These are phyloP conservation scores for Ogataea parapolymorpha DNA, from an alignment of 805 yeast genomes.

Conservation along the genomic window DNA sequence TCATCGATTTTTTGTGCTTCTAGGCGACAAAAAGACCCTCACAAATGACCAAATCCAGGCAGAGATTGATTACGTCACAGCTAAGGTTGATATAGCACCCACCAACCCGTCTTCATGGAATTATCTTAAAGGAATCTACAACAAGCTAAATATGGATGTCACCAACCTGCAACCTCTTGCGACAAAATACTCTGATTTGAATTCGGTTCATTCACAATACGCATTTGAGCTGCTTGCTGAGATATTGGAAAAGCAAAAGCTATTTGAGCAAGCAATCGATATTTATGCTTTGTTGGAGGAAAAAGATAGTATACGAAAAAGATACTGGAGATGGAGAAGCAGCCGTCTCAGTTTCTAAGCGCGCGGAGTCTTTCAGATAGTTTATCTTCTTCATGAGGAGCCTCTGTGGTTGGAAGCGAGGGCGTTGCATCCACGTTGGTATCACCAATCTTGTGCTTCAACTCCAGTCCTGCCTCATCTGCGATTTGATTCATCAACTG, in stretches of 20 bases:
- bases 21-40: constrained; percentile 22
- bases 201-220: constrained; percentile 42
- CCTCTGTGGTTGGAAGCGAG: constrained; percentile 28
- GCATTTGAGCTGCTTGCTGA: constrained; percentile 65
- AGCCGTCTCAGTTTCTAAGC: constrained; percentile 44
- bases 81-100: constrained; percentile 57
- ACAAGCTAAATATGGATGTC: constrained; percentile 26
- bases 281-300: constrained; percentile 51
- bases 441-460: constrained; percentile 74
- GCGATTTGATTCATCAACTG: constrained; percentile 87
- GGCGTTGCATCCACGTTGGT: constrained; percentile 52
- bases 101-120: constrained; percentile 87
- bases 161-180: constrained; percentile 45
- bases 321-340: constrained; percentile 31
- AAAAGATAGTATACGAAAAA: constrained; percentile 29
- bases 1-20: constrained; percentile 65
- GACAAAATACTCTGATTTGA: constrained; percentile 35
- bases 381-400: constrained; percentile 69
- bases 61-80: constrained; percentile 55
- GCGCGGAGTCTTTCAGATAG: constrained; percentile 89
- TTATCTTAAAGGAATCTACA: constrained; percentile 62
- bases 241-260: constrained; percentile 37
- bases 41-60: constrained; percentile 20
- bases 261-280: constrained; percentile 34
- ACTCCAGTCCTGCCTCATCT: constrained; percentile 94